Conservation (phyloP, 2,329 filamentous ascomycete genomes). For the Colletotrichum magnum region DNA sequence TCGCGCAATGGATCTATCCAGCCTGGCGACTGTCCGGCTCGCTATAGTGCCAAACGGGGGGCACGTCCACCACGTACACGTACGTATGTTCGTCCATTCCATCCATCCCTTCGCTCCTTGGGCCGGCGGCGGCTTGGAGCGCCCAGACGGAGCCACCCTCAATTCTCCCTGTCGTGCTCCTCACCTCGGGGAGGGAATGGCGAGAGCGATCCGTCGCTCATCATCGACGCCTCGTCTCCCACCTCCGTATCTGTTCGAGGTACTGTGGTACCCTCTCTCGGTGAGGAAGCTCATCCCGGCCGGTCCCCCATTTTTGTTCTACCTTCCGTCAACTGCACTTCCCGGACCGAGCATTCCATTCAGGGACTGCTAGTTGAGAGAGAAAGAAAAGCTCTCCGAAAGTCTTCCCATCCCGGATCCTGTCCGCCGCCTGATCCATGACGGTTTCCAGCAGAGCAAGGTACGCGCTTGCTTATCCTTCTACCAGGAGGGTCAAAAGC, state of each 20-base stretch:
- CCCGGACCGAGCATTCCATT: background rate
- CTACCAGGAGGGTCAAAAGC: background rate
- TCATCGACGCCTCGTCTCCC: slow-evolving; percentile 16
- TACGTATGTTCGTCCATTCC: slow-evolving; percentile 4
- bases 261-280: background rate
- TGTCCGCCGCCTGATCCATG: slow-evolving; percentile 15
- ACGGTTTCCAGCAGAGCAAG: slow-evolving; percentile 1
- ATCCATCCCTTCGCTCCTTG: slow-evolving; percentile 32
- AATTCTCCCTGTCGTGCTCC: slow-evolving; percentile 38
- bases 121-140: slow-evolving; percentile 26
- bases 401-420: background rate
- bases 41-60: slow-evolving; percentile 16
- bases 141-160: slow-evolving; percentile 13
- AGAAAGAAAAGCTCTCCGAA: background rate
- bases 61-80: slow-evolving; percentile 7
- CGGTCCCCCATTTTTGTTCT: slow-evolving; percentile 2
- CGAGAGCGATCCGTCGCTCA: slow-evolving; percentile 34
- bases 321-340: background rate
- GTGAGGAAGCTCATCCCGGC: slow-evolving; percentile 19
- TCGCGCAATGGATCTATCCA: slow-evolving; percentile 7
- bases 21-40: slow-evolving; percentile 8
- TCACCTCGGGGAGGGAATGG: slow-evolving; percentile 27
- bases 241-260: background rate
- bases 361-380: slow-evolving; percentile 19
- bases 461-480: slow-evolving; percentile 18